Conservation (phyloP, 495 filamentous ascomycete species). For the Lophiostoma macrostomum region DNA sequence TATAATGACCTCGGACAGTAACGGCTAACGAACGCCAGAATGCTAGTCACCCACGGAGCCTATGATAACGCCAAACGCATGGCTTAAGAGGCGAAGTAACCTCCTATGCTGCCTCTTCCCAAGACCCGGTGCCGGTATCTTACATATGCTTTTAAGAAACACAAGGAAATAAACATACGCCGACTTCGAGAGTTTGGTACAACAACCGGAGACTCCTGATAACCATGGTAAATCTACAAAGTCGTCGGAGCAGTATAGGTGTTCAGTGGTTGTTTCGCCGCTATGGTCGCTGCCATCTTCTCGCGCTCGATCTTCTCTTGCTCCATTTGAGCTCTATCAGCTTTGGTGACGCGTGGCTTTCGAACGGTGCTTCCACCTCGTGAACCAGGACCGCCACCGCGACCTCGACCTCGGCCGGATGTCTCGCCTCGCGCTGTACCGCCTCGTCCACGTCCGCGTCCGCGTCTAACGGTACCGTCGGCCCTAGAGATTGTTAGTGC, state of each 20-base stretch:
- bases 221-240: slow-evolving; percentile 7
- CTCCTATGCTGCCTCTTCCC: no score
- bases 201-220: no score
- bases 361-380: slow-evolving; percentile 72
- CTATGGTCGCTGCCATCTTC: slow-evolving; percentile 44
- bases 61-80: no score
- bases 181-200: no score
- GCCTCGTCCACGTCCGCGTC: slow-evolving; percentile 67
- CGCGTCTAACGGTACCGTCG: slow-evolving; percentile 73
- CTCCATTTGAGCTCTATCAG: slow-evolving; percentile 61
- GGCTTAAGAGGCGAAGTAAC: no score
- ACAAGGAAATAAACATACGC: no score
- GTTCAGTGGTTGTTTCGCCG: slow-evolving; percentile 47
- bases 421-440: slow-evolving; percentile 45
- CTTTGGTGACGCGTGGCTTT: slow-evolving; percentile 78
- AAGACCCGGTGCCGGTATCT: no score
- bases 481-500: slow-evolving; percentile 49
- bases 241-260: slow-evolving; percentile 48
- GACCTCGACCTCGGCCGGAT: slow-evolving; percentile 43
- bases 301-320: slow-evolving; percentile 71
- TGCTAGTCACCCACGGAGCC: no score
- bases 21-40: no score
- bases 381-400: slow-evolving; percentile 68
- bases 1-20: no score
- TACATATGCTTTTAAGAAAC: no score